phyloP scores from a whole-genome alignment of 805 yeast genomes.

The Metschnikowia reukaufii region DNA sequence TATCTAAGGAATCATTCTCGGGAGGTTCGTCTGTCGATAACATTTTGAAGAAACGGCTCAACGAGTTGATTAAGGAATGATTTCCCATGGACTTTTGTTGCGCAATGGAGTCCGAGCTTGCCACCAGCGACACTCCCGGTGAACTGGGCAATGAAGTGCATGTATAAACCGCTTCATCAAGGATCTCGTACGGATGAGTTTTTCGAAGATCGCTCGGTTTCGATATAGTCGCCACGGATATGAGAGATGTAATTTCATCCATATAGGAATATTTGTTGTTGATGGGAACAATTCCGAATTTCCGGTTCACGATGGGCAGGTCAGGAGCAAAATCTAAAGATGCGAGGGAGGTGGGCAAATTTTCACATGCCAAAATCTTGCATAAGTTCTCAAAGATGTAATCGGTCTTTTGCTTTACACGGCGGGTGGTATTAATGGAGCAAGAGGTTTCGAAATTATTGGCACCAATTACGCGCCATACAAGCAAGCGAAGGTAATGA shows the following conservation, averaged over 20 bases:
- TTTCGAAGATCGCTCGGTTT: conserved; percentile 42
- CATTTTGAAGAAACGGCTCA: conserved; percentile 32
- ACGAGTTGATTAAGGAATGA: conserved; percentile 38
- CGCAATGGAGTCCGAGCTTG: background rate
- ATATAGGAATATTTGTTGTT: conserved; percentile 25
- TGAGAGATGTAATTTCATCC: conserved; percentile 15
- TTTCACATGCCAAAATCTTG: conserved; percentile 4
- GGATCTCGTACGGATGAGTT: conserved; percentile 60
- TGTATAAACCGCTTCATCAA: conserved; percentile 63
- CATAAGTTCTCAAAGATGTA: conserved; percentile 22
- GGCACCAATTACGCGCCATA: conserved; percentile 61
- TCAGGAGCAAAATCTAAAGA: conserved; percentile 33
- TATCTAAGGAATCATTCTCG: conserved; percentile 7
- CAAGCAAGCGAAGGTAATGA: conserved; percentile 61
- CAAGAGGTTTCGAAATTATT: conserved; percentile 39
- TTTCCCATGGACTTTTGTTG: conserved; percentile 31
- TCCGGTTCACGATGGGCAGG: conserved; percentile 47
- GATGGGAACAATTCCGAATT: conserved; percentile 44
- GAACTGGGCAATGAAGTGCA: conserved; percentile 25
- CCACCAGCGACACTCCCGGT: conserved; percentile 6
- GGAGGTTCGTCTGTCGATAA: conserved; percentile 33
- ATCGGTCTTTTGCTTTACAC: conserved; percentile 32
- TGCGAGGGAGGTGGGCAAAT: background rate
- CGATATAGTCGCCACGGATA: conserved; percentile 18
- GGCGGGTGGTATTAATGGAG: conserved; percentile 29